Evolutionary conservation across 116 monocot genomes (phyloP).

Genomic region (Zostera marina): DNA sequence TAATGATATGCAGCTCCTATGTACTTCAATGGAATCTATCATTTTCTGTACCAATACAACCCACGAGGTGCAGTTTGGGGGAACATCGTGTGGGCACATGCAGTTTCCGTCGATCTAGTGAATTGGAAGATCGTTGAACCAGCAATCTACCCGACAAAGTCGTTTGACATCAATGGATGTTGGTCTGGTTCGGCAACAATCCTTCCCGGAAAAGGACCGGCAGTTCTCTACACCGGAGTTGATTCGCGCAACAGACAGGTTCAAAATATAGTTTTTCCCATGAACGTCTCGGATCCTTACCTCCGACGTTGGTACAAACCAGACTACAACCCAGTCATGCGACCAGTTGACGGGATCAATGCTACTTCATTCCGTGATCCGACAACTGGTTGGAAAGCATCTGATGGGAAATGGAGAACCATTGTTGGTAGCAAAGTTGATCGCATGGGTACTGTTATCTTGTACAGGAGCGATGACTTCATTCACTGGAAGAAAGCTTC

Average conservation of each 20-base stretch:
- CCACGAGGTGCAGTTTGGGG: conserved; percentile 56
- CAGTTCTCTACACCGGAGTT: conserved; percentile 28
- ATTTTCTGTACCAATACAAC: conserved; percentile 76
- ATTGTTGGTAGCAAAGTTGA: conserved; percentile 11
- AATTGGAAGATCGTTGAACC: conserved; percentile 34
- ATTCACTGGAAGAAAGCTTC: conserved; percentile 27
- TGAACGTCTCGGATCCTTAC: conserved; percentile 22
- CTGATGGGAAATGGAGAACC: conserved; percentile 11
- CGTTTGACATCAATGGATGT: conserved; percentile 61
- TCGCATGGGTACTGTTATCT: conserved; percentile 6
- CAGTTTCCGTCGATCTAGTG: conserved; percentile 47
- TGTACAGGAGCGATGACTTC: conserved; percentile 59
- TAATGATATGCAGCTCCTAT: conserved; percentile 49
- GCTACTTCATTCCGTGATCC: conserved; percentile 22
- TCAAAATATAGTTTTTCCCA: conserved; percentile 26
- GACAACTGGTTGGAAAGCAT: conserved; percentile 23
- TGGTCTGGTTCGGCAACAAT: conserved; percentile 73
- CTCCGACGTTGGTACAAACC: conserved; percentile 26
- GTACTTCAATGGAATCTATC: conserved; percentile 69
- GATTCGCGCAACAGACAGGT: conserved; percentile 12
- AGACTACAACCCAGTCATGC: conserved; percentile 25
- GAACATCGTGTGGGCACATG: conserved; percentile 61
- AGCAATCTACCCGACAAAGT: conserved; percentile 29
- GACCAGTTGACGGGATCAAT: conserved; percentile 6
- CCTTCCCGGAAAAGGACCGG: conserved; percentile 20